phyloP scores from a whole-genome alignment of 2,329 filamentous ascomycete species.

The Fusarium oligoseptatum region DNA sequence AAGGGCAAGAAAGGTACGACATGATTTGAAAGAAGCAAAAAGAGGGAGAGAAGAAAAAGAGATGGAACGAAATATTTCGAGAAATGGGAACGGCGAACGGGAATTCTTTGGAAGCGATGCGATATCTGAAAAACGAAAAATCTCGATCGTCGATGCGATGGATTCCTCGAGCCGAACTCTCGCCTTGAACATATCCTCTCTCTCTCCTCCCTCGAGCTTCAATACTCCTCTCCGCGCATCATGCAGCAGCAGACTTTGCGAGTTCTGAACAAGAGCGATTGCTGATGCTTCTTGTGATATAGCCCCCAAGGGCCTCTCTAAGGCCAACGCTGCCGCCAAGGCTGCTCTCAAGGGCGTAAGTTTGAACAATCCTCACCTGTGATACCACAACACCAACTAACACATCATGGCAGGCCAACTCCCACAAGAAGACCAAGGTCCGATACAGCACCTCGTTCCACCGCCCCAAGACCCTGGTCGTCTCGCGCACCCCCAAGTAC shows the following conservation, averaged over 20 bases:
- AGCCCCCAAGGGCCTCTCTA: conserved; percentile 79
- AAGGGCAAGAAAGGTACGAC: conserved; percentile 65
- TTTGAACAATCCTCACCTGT: conserved; percentile 53
- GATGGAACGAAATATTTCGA: background rate
- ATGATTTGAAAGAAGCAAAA: conserved; percentile 45
- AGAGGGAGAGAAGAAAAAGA: conserved; percentile 8
- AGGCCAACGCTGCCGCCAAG: conserved; percentile 95
- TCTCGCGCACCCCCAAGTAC: conserved; percentile 94
- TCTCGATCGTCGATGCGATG: conserved; percentile 28
- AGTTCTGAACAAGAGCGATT: conserved; percentile 79
- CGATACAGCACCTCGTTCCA: conserved; percentile 95
- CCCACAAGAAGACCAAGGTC: conserved; percentile 92
- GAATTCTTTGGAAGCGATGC: conserved; percentile 22
- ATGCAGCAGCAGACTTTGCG: conserved; percentile 83
- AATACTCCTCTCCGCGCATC: conserved; percentile 60
- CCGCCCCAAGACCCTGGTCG: conserved; percentile 94
- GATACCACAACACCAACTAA: conserved; percentile 9
- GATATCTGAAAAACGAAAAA: conserved; percentile 21
- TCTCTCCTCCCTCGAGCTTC: conserved; percentile 25
- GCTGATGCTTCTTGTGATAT: conserved; percentile 72
- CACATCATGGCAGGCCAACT: conserved; percentile 57
- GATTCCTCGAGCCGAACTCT: conserved; percentile 19
- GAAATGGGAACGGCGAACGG: conserved; percentile 5
- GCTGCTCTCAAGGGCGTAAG: conserved; percentile 95
- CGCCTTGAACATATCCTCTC: conserved; percentile 8